Evolutionary conservation across 805 yeast species (phyloP), one percentile per base, ranked within the genome.

Genomic region (Saccharomycopsis babjevae): DNA sequence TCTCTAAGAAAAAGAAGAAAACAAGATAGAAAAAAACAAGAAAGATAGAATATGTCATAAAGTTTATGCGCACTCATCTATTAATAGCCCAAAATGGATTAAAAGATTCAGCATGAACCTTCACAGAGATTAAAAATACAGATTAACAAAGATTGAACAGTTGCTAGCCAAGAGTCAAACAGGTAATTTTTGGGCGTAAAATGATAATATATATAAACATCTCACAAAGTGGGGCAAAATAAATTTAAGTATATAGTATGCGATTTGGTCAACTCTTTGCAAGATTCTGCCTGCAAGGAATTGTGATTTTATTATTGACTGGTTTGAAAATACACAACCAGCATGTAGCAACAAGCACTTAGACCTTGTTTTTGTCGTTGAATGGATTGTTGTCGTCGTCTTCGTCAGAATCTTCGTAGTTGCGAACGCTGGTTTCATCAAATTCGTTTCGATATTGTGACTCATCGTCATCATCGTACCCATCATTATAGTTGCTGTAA

Each of bases 311-410:
- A n/a, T n/a, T n/a, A n/a, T n/a, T n/a, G n/a, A n/a, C n/a, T n/a
- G n/a, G n/a, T 42, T 18, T 16, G 50, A 42, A 7, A 42, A 42
- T 18, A 43, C 22, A 11, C 18, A 18, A 18, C 15, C 50, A 15
- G 5, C 10, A 6, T 4, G 22, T 5, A 52, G 5, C 5, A 52
- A 52, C 36, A 16, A 25, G 16, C 13, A 8, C 32, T 39, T 30
- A 20, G 18, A 63, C 62, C 38, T 63, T 63, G 39, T 63, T 40
- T 6, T 59, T 34, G 54, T 63, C 65, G 8, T 61, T 63, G 56
- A 63, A 63, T 15, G 65, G 65, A 22, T 63, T 63, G 22, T 58
- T 54, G 18, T 57, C 61, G 30, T 63, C 65, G 25, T 62, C 65
- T 11, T 60, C 62, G 15, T 62, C 65, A 16, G 61, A 57, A 36